Conservation (phyloP, 2,329 filamentous ascomycete genomes). For the Trichoderma pleuroti region DNA sequence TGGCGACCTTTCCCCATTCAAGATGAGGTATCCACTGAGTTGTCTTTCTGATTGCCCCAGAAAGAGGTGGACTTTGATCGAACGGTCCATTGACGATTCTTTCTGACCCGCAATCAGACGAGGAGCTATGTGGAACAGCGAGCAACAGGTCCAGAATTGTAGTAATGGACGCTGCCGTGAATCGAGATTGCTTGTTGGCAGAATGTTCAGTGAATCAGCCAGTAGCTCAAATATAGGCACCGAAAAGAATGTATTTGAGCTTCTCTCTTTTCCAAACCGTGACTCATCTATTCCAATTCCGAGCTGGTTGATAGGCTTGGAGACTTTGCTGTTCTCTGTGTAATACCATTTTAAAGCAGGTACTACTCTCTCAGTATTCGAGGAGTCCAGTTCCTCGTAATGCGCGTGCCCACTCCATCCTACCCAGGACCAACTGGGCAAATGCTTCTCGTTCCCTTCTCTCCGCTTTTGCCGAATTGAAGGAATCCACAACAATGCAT, state of each 20-base stretch:
- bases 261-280: background rate
- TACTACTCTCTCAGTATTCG: background rate
- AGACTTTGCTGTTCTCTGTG: background rate
- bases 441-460: background rate
- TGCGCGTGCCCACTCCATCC: background rate
- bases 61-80: background rate
- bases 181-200: background rate
- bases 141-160: background rate
- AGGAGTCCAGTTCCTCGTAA: background rate
- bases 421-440: background rate
- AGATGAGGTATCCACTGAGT: background rate
- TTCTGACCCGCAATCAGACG: background rate
- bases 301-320: background rate
- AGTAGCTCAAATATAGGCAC: background rate
- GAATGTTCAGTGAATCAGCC: background rate
- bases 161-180: background rate
- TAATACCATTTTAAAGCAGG: background rate
- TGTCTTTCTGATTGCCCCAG: background rate
- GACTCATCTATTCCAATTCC: background rate
- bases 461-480: background rate
- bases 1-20: background rate
- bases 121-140: background rate
- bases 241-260: background rate
- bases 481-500: background rate
- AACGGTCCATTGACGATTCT: background rate